Conservation (phyloP, 169 alveolate genomes). For the Amoebophrya sp. region DNA sequence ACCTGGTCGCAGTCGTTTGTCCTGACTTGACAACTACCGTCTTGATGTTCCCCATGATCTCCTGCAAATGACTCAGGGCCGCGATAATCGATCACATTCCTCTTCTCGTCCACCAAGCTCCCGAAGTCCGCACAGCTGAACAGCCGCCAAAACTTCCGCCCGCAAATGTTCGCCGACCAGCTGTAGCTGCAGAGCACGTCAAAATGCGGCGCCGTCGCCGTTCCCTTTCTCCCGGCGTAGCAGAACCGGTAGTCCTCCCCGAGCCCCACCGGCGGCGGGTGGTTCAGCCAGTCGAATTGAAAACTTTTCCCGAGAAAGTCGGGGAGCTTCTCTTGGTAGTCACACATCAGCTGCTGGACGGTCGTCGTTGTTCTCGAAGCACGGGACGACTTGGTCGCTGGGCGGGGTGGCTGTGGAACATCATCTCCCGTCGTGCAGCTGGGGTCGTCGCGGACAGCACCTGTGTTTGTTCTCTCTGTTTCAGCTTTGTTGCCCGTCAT, state of each 20-base stretch:
- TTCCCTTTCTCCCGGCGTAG: slow-evolving; percentile 32
- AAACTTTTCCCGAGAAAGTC: background rate
- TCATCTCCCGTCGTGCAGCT: too few relatives aligned
- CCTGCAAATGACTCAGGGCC: background rate
- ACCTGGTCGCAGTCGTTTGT: too few relatives aligned
- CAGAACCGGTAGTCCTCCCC: slow-evolving; percentile 37
- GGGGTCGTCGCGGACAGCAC: too few relatives aligned
- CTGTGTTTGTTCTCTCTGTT: too few relatives aligned
- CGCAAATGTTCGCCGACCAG: slow-evolving; percentile 42
- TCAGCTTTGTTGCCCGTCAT: too few relatives aligned
- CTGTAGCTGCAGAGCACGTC: slow-evolving; percentile 32
- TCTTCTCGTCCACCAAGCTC: background rate
- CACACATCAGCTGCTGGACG: too few relatives aligned
- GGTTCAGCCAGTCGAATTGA: slow-evolving; percentile 24
- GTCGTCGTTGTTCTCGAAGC: too few relatives aligned
- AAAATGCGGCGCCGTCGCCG: slow-evolving; percentile 16
- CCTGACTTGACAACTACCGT: too few relatives aligned
- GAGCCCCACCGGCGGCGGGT: background rate
- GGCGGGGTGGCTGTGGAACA: too few relatives aligned
- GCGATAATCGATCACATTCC: background rate
- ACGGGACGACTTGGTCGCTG: background rate
- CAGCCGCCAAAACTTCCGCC: slow-evolving; percentile 22
- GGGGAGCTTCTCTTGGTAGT: background rate
- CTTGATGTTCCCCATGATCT: background rate
- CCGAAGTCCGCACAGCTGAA: background rate